Evolutionary conservation across 495 filamentous ascomycete species (phyloP).

Genomic region (Monascus purpureus): DNA sequence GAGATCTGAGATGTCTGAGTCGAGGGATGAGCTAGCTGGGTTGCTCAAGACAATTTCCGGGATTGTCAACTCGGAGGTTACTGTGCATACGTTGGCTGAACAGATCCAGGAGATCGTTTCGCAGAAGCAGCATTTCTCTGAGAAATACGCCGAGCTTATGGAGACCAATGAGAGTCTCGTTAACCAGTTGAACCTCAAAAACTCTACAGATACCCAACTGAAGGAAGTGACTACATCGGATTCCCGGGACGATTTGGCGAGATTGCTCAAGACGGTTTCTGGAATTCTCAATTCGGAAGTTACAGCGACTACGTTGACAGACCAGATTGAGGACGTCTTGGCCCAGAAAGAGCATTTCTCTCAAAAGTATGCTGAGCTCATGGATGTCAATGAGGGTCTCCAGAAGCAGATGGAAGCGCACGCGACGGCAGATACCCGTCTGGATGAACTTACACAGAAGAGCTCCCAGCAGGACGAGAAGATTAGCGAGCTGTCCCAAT

Average conservation of each 20-base stretch:
- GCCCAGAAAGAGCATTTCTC: conserved; percentile 31
- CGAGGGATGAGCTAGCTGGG: conserved; percentile 44
- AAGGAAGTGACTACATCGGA: conserved; percentile 14
- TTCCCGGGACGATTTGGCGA: conserved; percentile 14
- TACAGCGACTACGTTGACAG: conserved; percentile 25
- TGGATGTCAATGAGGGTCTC: conserved; percentile 26
- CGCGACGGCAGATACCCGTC: conserved; percentile 22
- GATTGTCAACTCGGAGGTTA: conserved; percentile 36
- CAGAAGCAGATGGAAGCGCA: conserved; percentile 42
- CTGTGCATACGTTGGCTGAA: conserved; percentile 26
- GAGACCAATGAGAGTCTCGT: conserved; percentile 27
- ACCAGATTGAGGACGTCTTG: conserved; percentile 34
- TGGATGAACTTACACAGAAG: conserved; percentile 24
- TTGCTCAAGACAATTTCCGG: conserved; percentile 36
- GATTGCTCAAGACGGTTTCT: conserved; percentile 38
- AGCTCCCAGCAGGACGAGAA: conserved; percentile 26
- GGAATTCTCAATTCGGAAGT: conserved; percentile 36
- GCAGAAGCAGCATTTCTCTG: conserved; percentile 32
- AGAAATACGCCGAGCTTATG: conserved; percentile 31
- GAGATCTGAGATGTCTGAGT: conserved; percentile 54
- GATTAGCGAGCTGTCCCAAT: conserved; percentile 35
- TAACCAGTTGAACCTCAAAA: conserved; percentile 40
- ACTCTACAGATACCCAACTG: conserved; percentile 25
- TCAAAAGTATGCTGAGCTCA: conserved; percentile 30
- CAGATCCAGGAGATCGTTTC: conserved; percentile 34